Percentiles rank a stretch among this genome's conserved stretches.
Conservation (phyloP, 2,329 filamentous ascomycete species). For the Paradendryphiella salina region DNA sequence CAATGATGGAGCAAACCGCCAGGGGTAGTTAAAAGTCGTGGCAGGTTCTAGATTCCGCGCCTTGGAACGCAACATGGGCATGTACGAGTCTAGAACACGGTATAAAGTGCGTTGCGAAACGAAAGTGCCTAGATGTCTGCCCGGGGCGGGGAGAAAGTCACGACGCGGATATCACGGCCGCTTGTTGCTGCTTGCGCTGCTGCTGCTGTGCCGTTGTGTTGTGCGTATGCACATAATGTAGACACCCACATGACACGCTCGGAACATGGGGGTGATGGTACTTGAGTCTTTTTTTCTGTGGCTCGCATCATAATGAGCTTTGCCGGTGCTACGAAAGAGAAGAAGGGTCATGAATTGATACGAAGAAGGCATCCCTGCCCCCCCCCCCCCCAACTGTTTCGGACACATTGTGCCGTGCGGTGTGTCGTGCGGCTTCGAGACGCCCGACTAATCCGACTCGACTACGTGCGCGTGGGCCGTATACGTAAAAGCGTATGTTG, state of each 20-base stretch:
- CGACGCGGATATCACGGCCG: background rate
- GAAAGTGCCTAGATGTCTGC: background rate
- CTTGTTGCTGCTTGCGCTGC: background rate
- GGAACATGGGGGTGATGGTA: too few species aligned
- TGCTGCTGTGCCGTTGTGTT: background rate
- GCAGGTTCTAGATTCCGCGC: constrained; percentile 5
- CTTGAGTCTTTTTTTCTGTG: background rate
- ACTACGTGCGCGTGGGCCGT: background rate
- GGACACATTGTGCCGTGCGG: background rate
- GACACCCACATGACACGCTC: background rate
- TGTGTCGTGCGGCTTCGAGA: background rate
- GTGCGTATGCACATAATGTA: background rate
- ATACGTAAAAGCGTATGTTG: constrained; percentile 3
- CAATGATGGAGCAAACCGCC: too few species aligned
- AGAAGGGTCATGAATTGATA: background rate
- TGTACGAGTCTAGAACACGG: too few species aligned
- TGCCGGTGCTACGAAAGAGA: background rate
- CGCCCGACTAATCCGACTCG: background rate
- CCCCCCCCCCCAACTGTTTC: background rate
- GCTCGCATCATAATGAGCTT: background rate
- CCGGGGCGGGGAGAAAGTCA: background rate
- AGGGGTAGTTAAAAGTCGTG: background rate
- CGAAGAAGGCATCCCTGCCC: background rate
- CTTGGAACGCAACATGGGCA: too few species aligned
- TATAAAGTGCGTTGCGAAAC: too few species aligned